Base-by-base conservation (phyloP, 2,329 filamentous ascomycete genomes). In the Pyrenochaeta sp. region DNA sequence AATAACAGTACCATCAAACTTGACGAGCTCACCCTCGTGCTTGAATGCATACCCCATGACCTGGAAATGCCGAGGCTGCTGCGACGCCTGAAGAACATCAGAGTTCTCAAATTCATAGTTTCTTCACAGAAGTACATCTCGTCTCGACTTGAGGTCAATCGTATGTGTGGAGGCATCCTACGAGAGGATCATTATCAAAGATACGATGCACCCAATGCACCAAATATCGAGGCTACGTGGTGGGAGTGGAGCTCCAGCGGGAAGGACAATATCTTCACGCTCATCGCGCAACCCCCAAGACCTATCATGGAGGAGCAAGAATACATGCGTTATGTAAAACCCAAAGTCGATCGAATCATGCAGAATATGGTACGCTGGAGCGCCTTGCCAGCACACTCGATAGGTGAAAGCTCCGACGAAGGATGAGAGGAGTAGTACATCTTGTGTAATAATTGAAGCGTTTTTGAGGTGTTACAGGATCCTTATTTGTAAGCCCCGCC, bases 171-270 rank as follows among this genome's bases (percentile, higher is more conserved):
- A 1, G 48, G 68, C 13, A 61, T 76, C 4, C 44, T 76, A 47
- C 73, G 74, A 38, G 60, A 67, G 17, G 74, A 77, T 48, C 72
- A 74, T 46, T 59, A 62, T 10, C 62, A 73, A 35, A 55, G 73
- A 27, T 76, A 73, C 44, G 67, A 71, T 35, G 62, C 55, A 1
- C 49, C 45, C 2, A 39, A 34, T 7, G 65, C 64, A 3, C 61
- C 65, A 0, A 49, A 57, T 11, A n/a, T 55, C 3, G 71, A 72
- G 39, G 42, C 41, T 10, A 67, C 60, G 1, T 74, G 72, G 72
- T 77, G 72, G 73, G 51, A 50, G 6, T 75, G 73, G 72, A 51
- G 37, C 2, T 71, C 59, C 40, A 60, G 71, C 48, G 40, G 54
- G 1, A 29, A 48, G 2, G 61, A 52, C 3, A 55, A 68, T 39